Conservation (phyloP, 2,329 filamentous ascomycete species). For the Pestalotiopsis sp. region DNA sequence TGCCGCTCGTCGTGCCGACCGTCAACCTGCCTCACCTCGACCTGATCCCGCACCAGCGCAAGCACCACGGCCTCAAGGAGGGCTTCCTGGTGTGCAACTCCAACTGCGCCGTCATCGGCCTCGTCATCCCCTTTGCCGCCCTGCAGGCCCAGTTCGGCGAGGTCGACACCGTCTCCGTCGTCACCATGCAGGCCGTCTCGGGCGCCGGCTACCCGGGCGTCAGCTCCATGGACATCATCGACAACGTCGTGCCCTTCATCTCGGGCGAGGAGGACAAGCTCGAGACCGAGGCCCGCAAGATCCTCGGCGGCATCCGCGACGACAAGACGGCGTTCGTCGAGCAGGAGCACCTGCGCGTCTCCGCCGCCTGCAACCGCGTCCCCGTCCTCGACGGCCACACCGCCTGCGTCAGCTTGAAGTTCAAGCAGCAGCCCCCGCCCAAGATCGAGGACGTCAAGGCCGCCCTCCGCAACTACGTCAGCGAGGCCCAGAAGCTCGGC, state of each 20-base stretch:
- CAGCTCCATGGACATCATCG: slow-evolving; percentile 90
- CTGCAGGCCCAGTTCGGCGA: slow-evolving; percentile 84
- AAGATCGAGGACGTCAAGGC: slow-evolving; percentile 73
- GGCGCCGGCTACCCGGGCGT: slow-evolving; percentile 91
- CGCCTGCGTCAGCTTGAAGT: slow-evolving; percentile 86
- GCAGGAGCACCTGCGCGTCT: slow-evolving; percentile 73
- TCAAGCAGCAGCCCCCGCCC: slow-evolving; percentile 74
- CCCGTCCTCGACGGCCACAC: slow-evolving; percentile 95
- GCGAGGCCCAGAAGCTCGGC: slow-evolving; percentile 78
- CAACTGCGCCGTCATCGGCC: slow-evolving; percentile 95
- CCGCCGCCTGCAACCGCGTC: slow-evolving; percentile 88
- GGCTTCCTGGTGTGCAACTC: slow-evolving; percentile 97
- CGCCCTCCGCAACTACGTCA: slow-evolving; percentile 78
- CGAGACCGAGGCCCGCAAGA: slow-evolving; percentile 92
- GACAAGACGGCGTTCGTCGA: slow-evolving; percentile 75
- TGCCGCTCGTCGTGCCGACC: slow-evolving; percentile 91
- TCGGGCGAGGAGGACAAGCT: slow-evolving; percentile 94
- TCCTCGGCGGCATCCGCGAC: slow-evolving; percentile 73
- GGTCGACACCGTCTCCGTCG: slow-evolving; percentile 73
- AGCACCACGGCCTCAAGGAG: slow-evolving; percentile 69
- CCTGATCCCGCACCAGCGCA: slow-evolving; percentile 85
- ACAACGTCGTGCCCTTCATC: slow-evolving; percentile 95
- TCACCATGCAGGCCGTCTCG: slow-evolving; percentile 93
- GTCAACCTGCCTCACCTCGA: slow-evolving; percentile 88
- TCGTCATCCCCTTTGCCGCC: slow-evolving; percentile 92